phyloP scores from a whole-genome alignment of 352 stramenopile species.

The Globisporangium acanthophoron region DNA sequence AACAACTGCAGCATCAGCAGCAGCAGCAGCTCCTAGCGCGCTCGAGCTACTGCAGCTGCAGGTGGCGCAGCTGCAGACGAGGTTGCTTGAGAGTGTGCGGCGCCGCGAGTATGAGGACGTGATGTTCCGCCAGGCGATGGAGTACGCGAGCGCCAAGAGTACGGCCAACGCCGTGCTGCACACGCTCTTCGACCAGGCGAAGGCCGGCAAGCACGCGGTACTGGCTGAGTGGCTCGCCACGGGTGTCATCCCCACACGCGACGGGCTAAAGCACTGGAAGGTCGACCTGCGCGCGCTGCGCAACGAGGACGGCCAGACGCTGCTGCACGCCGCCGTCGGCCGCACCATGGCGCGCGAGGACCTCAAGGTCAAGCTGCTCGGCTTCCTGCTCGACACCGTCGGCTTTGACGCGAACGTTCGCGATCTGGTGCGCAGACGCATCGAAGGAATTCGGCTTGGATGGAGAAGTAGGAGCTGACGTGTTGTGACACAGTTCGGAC shows the following conservation, averaged over 20 bases:
- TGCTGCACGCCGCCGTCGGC: slow-evolving; percentile 69
- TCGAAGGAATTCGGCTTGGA: not conserved
- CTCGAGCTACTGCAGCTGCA: slow-evolving; percentile 43
- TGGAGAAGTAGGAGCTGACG: not conserved
- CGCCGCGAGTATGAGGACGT: slow-evolving; percentile 60
- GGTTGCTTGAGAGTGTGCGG: slow-evolving; percentile 37
- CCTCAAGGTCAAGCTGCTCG: slow-evolving; percentile 63
- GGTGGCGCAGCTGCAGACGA: slow-evolving; percentile 35
- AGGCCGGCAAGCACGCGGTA: slow-evolving; percentile 41
- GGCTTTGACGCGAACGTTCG: slow-evolving; percentile 70
- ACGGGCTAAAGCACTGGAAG: slow-evolving; percentile 68
- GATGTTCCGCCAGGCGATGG: slow-evolving; percentile 48
- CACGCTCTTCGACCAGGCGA: slow-evolving; percentile 72
- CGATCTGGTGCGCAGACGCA: slow-evolving; percentile 33
- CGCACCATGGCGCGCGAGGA: slow-evolving; percentile 58
- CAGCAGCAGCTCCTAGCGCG: slow-evolving; percentile 5
- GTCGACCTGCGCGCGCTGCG: slow-evolving; percentile 52
- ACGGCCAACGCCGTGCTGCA: slow-evolving; percentile 70
- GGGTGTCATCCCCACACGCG: slow-evolving; percentile 68
- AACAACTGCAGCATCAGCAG: not conserved
- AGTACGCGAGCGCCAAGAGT: slow-evolving; percentile 62
- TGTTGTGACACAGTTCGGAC: slow-evolving; percentile 42
- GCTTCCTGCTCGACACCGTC: slow-evolving; percentile 57
- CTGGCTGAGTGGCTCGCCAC: slow-evolving; percentile 60
- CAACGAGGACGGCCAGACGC: slow-evolving; percentile 52